Evolutionary conservation across 352 stramenopile species (phyloP), one percentile per base, ranked within the genome.

Genomic region (Discostella stelligera): DNA sequence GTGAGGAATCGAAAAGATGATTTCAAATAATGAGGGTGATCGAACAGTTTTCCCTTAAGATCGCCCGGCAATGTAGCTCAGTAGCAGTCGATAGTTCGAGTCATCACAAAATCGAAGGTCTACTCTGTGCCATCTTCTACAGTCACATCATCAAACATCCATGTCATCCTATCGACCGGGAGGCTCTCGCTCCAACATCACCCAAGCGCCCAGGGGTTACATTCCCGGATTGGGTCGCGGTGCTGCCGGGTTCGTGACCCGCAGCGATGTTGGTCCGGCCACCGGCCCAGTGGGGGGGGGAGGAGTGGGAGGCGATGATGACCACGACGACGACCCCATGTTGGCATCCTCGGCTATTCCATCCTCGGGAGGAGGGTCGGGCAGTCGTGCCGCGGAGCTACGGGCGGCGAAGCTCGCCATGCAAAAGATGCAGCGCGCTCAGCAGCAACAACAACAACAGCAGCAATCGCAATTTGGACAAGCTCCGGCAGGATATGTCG

Each of bases 161-260:
- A 66, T 55, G 32, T 54, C 59, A 18, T 64, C 52, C 20, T 64
- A 64, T 52, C 37, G 27, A 39, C 61, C 56, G 21, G 54, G 60
- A 49, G 61, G 49, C 32, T 65, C 49, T 23, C 46, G 23, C 14
- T 59, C 61, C 13, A 20, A 21, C n/a, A 39, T 32, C 44, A 59
- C 21, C 20, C 66, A 84, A 62, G 95, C 95, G 14, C 96, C 96
- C 37, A 94, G 93, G 55, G 97, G 97, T 73, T 99, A 99, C 88
- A 93, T 98, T 18, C 91, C 97, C 6, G 96, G 97, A 60, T 85
- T 98, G 6, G 97, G 96, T 23, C 94, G 96, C 61, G 96, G 97
- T 58, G 96, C 96, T 30, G 90, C 98, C 44, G 96, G 97, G 21
- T 99, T 99, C 84, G 98, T 96, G 5, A 99, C 96, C 16, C 94